These are phyloP conservation scores for Lizonia empirigonia DNA, from an alignment of 2,329 filamentous ascomycete species.

Conservation along the genomic window DNA sequence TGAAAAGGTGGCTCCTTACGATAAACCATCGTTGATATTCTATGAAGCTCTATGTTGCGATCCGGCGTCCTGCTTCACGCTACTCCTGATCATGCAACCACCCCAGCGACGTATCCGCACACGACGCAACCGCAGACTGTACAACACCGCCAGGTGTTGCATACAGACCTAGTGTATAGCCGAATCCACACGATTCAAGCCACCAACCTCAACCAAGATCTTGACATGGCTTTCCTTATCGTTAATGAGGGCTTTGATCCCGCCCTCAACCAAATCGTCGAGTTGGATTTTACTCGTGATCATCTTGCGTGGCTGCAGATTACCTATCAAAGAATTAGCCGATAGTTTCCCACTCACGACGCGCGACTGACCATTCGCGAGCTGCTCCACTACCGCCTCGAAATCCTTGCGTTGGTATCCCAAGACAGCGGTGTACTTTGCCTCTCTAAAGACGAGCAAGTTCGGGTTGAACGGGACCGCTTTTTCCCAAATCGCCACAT, in stretches of 20 bases:
- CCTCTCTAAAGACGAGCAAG: conserved; percentile 60
- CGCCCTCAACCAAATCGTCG: conserved; percentile 62
- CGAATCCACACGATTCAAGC: conserved; percentile 21
- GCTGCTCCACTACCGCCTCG: conserved; percentile 61
- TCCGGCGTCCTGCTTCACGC: too few species aligned
- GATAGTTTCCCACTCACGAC: too few species aligned
- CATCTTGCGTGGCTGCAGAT: conserved; percentile 61
- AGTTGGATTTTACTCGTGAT: conserved; percentile 65
- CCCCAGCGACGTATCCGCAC: too few species aligned
- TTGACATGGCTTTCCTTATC: conserved; percentile 69
- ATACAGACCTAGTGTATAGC: conserved; percentile 18
- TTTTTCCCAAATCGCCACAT: conserved; percentile 69
- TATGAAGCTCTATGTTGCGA: too few species aligned
- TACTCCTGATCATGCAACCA: too few species aligned
- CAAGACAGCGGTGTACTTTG: conserved; percentile 57
- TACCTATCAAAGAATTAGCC: conserved; percentile 52
- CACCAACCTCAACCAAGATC: conserved; percentile 59
- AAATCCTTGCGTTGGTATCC: conserved; percentile 62
- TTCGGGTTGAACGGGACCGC: conserved; percentile 60
- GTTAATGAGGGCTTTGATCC: conserved; percentile 62
- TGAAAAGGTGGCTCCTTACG: too few species aligned
- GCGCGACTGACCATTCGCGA: conserved; percentile 48
- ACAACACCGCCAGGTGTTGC: too few species aligned
- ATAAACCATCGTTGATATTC: too few species aligned
- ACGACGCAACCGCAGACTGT: too few species aligned